These are phyloP conservation scores for Torulaspora pretoriensis DNA, from an alignment of 1,139 yeast genomes.

Conservation along the genomic window DNA sequence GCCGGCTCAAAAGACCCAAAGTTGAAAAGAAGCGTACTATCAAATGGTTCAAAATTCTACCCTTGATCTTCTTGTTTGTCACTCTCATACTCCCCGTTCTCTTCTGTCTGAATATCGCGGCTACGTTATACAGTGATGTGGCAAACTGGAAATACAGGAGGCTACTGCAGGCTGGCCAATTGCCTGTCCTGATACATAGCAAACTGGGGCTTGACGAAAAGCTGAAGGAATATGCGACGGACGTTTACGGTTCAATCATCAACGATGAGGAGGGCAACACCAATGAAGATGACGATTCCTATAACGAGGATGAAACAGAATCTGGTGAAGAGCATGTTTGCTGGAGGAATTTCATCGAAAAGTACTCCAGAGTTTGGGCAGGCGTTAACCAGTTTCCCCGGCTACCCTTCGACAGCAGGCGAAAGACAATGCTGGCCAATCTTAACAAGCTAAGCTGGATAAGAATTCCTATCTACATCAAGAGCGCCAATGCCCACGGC, in stretches of 20 bases:
- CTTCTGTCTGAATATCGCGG: conserved; percentile 27
- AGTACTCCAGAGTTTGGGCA: conserved; percentile 23
- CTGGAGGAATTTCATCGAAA: conserved; percentile 29
- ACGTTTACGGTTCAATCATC: conserved; percentile 23
- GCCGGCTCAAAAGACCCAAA: conserved; percentile 12
- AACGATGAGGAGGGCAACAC: conserved; percentile 17
- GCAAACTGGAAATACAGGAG: conserved; percentile 28
- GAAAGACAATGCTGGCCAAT: conserved; percentile 45
- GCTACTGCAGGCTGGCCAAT: conserved; percentile 24
- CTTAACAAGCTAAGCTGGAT: conserved; percentile 59
- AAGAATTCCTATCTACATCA: conserved; percentile 60
- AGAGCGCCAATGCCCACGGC: conserved; percentile 68
- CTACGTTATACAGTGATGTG: conserved; percentile 33
- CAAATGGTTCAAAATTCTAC: conserved; percentile 11
- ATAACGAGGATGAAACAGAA: conserved; percentile 8
- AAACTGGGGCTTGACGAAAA: conserved; percentile 24
- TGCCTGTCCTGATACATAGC: conserved; percentile 20
- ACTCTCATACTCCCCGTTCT: conserved; percentile 28
- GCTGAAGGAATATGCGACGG: conserved; percentile 24
- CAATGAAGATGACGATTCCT: conserved; percentile 10
- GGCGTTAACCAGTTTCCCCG: conserved; percentile 19
- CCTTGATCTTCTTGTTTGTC: conserved; percentile 17
- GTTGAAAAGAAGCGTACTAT: conserved; percentile 3
- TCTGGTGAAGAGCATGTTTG: conserved; percentile 9
- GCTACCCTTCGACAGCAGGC: conserved; percentile 43